phyloP scores from a whole-genome alignment of 1,139 yeast genomes.

The Pneumocystis jirovecii region DNA sequence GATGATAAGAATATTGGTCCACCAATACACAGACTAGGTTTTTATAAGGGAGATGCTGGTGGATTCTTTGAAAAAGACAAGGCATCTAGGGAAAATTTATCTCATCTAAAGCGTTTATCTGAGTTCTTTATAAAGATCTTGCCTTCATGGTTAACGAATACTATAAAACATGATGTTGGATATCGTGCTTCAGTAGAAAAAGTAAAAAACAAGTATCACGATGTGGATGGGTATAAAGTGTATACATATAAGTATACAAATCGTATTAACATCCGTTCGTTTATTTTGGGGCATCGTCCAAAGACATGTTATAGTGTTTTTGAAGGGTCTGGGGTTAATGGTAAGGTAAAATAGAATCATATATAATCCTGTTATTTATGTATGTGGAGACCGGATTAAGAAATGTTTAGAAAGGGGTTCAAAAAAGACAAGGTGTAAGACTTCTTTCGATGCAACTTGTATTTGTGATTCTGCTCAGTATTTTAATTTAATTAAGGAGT shows the following conservation, averaged over 20 bases:
- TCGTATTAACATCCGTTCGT: neutral
- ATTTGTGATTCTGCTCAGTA: neutral
- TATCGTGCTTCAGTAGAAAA: neutral
- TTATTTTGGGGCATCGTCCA: neutral
- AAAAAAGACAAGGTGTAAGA: neutral
- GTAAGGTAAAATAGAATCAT: neutral
- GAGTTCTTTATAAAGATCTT: neutral
- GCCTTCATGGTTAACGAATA: neutral
- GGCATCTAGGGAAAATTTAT: neutral
- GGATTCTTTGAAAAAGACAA: neutral
- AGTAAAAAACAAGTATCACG: neutral
- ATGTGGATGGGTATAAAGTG: neutral
- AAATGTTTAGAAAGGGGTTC: neutral
- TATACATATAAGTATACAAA: neutral
- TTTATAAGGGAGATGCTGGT: neutral
- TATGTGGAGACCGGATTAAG: neutral
- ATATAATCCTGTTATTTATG: neutral
- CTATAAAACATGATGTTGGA: neutral
- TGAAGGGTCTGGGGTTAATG: neutral
- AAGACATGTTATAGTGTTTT: neutral
- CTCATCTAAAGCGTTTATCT: neutral
- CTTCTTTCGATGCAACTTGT: neutral
- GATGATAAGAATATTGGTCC: neutral
- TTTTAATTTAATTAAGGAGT: neutral
- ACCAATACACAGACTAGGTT: neutral